Evolutionary conservation across 1,284 basidiomycete species (phyloP), one percentile per base, ranked within the genome.

Genomic region (Coniophora puteana): DNA sequence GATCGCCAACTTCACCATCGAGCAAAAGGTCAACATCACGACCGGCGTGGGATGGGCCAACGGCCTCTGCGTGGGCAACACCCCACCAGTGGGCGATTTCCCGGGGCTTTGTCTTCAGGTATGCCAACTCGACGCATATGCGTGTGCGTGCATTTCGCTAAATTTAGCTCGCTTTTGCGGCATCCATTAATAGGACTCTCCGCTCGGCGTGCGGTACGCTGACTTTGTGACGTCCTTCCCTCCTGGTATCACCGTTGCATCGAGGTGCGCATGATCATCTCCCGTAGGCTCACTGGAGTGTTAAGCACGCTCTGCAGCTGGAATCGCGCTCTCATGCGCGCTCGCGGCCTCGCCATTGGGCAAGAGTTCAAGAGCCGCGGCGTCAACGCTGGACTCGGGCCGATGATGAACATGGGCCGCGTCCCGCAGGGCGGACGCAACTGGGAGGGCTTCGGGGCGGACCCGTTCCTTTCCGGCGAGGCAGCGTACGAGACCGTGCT

Each of bases 321-420:
- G 57, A 60, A 62, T 24, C 59, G 61, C 28, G 48, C 41, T 63
- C 72, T 74, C 58, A 80, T 74, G 57, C 71, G 62, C 22, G 72
- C 69, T 16, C 73, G 89, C 42, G 89, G 83, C 4, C 60, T 71
- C 4, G 87, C 86, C 1, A 66, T 92, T 47, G 89, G 81, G 4
- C 65, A 79, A 38, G 89, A 93, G 62, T 82, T 80, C 59, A 69
- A 76, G 32, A 76, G 72, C 20, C 89, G 91, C 61, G 90, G 90
- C 20, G 74, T 80, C 31, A 74, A 92, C 52, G 68, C 78, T 17
- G 67, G 64, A 28, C 62, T 80, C 3, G 82, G 85, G 7, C 80
- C 83, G 3, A 69, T 74, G 38, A 62, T 78, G 65, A 78, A 80
- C 52, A 69, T 80, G 44, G 78, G 76, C 45, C 44, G 48, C 24